A percentile compares a stretch with the other conserved stretches of the same genome.
phyloP scores from a whole-genome alignment of 1,139 yeast genomes.

The Debaryomycetaceae sp. region DNA sequence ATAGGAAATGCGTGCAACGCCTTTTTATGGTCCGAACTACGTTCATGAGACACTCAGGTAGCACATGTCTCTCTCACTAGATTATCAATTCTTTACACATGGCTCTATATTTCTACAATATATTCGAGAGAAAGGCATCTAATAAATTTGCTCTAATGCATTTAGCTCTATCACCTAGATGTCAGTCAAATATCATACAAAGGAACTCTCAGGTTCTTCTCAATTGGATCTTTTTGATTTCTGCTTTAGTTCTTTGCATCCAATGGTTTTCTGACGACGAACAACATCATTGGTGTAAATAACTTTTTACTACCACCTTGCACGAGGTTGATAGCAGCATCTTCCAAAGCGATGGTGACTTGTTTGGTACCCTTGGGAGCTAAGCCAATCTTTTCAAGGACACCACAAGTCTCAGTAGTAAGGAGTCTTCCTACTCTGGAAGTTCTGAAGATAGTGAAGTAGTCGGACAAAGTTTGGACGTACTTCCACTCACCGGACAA shows the following conservation, averaged over 20 bases:
- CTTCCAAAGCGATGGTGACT: conserved; percentile 91
- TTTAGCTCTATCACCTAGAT: neutral
- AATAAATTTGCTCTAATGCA: neutral
- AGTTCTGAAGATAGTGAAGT: conserved; percentile 85
- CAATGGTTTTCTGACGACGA: conserved; percentile 75
- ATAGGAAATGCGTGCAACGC: neutral
- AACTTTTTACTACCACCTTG: conserved; percentile 86
- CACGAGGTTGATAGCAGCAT: conserved; percentile 94
- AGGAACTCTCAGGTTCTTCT: neutral
- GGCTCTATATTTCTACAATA: too few relatives aligned
- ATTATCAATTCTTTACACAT: too few relatives aligned
- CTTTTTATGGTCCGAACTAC: too few relatives aligned
- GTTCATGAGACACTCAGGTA: too few relatives aligned
- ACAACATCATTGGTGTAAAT: conserved; percentile 96
- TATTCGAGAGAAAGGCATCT: too few relatives aligned
- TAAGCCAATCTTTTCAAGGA: conserved; percentile 76
- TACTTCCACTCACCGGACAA: conserved; percentile 90
- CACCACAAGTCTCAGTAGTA: conserved; percentile 77
- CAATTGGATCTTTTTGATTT: neutral
- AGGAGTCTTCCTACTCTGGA: conserved; percentile 79
- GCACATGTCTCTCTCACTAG: too few relatives aligned
- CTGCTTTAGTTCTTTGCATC: conserved; percentile 10
- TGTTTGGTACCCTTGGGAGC: conserved; percentile 93
- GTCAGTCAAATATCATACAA: neutral
- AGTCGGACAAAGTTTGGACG: conserved; percentile 74